These are phyloP conservation scores for Hermanozyma aechmeae DNA, from an alignment of 805 yeast genomes.

Conservation along the genomic window DNA sequence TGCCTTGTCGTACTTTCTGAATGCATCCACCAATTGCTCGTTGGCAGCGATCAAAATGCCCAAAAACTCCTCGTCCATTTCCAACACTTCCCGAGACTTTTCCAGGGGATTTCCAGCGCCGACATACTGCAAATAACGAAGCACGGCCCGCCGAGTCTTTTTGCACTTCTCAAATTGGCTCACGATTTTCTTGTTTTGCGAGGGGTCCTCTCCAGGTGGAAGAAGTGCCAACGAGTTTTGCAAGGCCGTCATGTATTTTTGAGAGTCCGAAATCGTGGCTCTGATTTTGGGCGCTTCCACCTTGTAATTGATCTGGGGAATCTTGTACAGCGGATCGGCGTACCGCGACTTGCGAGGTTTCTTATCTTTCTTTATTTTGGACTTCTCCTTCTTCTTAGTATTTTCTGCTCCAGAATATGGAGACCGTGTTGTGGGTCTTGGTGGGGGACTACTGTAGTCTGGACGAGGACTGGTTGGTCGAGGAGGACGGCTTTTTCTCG, in stretches of 20 bases:
- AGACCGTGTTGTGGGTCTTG: not conserved
- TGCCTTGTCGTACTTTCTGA: conserved; percentile 57
- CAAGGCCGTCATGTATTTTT: conserved; percentile 64
- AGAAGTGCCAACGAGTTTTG: conserved; percentile 37
- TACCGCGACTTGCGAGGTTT: conserved; percentile 11
- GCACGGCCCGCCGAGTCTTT: conserved; percentile 62
- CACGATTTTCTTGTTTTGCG: conserved; percentile 55
- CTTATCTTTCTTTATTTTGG: conserved; percentile 2
- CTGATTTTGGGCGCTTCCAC: conserved; percentile 69
- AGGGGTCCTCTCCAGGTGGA: conserved; percentile 43
- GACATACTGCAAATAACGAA: conserved; percentile 75
- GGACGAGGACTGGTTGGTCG: too few species aligned
- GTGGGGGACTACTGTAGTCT: not conserved
- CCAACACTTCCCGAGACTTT: conserved; percentile 18
- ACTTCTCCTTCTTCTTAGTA: not conserved
- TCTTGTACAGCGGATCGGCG: conserved; percentile 44
- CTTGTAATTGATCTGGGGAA: conserved; percentile 59
- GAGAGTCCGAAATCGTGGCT: conserved; percentile 61
- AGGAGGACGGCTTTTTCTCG: too few species aligned
- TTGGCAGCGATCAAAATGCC: conserved; percentile 87
- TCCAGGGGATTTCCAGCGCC: conserved; percentile 36
- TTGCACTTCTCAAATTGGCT: conserved; percentile 67
- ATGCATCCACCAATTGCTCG: conserved; percentile 73
- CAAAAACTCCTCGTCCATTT: conserved; percentile 64
- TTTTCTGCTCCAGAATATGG: not conserved